Evolutionary conservation across 2,329 filamentous ascomycete genomes (phyloP).

Genomic region (Rosellinia necatrix): DNA sequence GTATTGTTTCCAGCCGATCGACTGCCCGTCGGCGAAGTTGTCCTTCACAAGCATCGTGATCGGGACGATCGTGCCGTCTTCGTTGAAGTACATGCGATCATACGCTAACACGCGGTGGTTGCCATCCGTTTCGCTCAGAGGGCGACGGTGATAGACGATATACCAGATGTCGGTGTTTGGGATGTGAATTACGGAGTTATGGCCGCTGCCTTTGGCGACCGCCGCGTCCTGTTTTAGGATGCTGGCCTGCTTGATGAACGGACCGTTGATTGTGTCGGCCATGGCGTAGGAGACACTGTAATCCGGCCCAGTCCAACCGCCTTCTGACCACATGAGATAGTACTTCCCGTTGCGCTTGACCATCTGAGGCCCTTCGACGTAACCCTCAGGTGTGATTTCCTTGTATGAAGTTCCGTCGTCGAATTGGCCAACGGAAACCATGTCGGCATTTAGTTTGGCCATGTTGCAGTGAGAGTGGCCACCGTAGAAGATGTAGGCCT

Average conservation of each 20-base stretch:
- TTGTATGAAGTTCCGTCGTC: constrained; percentile 46
- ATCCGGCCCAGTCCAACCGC: constrained; percentile 51
- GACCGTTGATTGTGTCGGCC: constrained; percentile 45
- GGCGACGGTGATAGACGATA: constrained; percentile 52
- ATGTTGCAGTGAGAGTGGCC: constrained; percentile 50
- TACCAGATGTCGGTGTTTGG: constrained; percentile 48
- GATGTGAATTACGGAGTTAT: constrained; percentile 48
- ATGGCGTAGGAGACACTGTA: constrained; percentile 52
- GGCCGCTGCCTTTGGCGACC: constrained; percentile 46
- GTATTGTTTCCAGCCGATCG: constrained; percentile 45
- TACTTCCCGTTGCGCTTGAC: constrained; percentile 48
- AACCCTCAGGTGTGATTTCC: constrained; percentile 53
- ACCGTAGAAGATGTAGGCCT: constrained; percentile 51
- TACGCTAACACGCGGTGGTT: constrained; percentile 54
- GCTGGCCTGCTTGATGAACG: constrained; percentile 46
- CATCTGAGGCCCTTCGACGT: constrained; percentile 51
- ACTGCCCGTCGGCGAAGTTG: constrained; percentile 47
- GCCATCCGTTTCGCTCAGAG: constrained; percentile 48
- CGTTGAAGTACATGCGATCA: constrained; percentile 53
- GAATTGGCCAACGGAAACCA: constrained; percentile 48
- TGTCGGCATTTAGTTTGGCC: constrained; percentile 49
- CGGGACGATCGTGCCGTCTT: constrained; percentile 47
- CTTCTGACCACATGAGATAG: constrained; percentile 52
- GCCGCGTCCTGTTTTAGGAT: constrained; percentile 45
- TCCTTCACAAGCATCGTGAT: constrained; percentile 52